phyloP scores from a whole-genome alignment of 768 basidiomycete genomes.

The Phylloporus scabripes region DNA sequence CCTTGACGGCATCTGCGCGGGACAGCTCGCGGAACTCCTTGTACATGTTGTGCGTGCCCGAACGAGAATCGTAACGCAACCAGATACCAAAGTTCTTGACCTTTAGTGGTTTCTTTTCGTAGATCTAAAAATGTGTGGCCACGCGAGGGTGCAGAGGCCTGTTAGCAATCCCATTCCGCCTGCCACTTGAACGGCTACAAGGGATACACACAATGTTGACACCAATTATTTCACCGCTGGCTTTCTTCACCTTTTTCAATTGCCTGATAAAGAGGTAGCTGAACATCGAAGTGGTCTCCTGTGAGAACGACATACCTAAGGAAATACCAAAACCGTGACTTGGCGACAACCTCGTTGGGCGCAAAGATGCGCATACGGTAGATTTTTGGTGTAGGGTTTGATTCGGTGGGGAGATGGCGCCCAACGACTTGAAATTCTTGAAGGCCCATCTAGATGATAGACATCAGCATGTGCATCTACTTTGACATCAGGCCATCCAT shows the following conservation, averaged over 20 bases:
- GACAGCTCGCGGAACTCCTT: constrained; percentile 97
- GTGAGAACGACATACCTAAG: constrained; percentile 54
- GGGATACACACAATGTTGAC: constrained; percentile 90
- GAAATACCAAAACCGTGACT: constrained; percentile 99
- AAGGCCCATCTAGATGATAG: constrained; percentile 57
- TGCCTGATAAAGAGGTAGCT: constrained; percentile 48
- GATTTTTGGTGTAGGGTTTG: constrained; percentile 93
- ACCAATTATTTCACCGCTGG: constrained; percentile 97
- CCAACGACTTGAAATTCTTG: constrained; percentile 97
- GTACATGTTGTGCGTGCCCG: constrained; percentile 99
- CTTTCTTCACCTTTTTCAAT: constrained; percentile 99
- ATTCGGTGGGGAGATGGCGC: constrained; percentile 92
- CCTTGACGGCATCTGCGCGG: constrained; percentile 92
- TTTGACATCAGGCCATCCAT: constrained; percentile 28
- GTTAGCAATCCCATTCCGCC: constrained; percentile 68
- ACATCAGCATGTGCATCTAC: constrained; percentile 20
- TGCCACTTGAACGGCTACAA: constrained; percentile 82
- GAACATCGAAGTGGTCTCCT: background rate
- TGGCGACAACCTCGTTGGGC: constrained; percentile 97
- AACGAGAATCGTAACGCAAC: constrained; percentile 99
- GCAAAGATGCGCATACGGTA: constrained; percentile 99
- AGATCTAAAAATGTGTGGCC: constrained; percentile 57
- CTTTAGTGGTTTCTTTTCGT: constrained; percentile 96
- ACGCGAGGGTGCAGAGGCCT: constrained; percentile 11
- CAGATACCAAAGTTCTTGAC: constrained; percentile 99